Base-by-base conservation (phyloP, 2,329 filamentous ascomycete species). In the Calonectria fujianensis region DNA sequence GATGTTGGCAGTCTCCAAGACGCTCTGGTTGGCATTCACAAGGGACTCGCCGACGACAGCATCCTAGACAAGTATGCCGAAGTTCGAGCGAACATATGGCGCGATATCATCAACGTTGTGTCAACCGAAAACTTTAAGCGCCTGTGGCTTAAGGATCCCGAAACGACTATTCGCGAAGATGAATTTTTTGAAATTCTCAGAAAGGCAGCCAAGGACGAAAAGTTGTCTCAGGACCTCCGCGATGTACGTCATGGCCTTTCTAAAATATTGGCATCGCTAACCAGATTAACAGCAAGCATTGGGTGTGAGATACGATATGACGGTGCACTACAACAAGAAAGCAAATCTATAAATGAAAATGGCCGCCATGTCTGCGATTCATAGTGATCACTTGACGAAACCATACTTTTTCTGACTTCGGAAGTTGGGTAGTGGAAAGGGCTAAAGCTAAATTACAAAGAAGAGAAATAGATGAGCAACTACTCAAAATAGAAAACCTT, bases 101-200 rank as follows among this genome's bases (percentile, higher is more conserved):
- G 24, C 35, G 39, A 41, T 1, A 63, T 63, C 2, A 29, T 63
- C 14, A 39, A 63, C 24, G 11, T n/a, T 5, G 24, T 63, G 37
- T 63, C 57, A 20, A 63, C 57, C 7, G 57, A 63, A 31, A 63
- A 63, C 35, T 63, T 63, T 16, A 63, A 63, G 57, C 57, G 57
- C 24, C 2, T 63, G 14, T 63, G 57, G 57, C 6, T 41, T 4
- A 63, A 63, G 35, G 57, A 63, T 31, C 57, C 57, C 4, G 57
- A 63, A 14, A 63, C 57, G 3, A 63, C 57, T 4, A 63, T 63
- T 63, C 57, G 57, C 9, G 57, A 63, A 41, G 57, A 63, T 31
- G 37, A 63, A 9, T 63, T 63, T 29, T 63, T 63, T 41, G 57
- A 8, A 11, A 18, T 63, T 6, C 57, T 63, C 8, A 41, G 57